Evolutionary conservation across 129 eudicot species (phyloP).

Genomic region (Centrapalus pauciflorus): DNA sequence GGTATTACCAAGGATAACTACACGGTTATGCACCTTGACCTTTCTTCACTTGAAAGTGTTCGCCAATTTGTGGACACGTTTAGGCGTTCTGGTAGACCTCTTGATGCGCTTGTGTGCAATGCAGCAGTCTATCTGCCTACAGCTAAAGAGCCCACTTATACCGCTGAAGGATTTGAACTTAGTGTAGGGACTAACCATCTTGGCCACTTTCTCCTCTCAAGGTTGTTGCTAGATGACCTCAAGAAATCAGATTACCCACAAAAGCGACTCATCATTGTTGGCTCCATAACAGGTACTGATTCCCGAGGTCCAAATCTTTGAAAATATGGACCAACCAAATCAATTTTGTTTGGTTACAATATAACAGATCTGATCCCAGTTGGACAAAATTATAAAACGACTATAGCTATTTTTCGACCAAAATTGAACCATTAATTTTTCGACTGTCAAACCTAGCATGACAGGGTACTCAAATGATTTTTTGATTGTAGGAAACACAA

Average conservation of each 20-base stretch:
- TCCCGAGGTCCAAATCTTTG: not conserved
- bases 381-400: no score
- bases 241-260: constrained; percentile 64
- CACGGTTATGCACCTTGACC: constrained; percentile 87
- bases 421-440: no score
- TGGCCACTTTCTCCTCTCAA: constrained; percentile 77
- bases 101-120: constrained; percentile 87
- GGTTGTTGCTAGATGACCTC: constrained; percentile 72
- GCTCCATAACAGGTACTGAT: constrained; percentile 83
- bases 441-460: no score
- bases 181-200: constrained; percentile 96
- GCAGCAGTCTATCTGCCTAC: constrained; percentile 90
- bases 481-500: constrained; percentile 67
- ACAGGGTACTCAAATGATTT: not conserved
- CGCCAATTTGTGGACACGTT: constrained; percentile 79
- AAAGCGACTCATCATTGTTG: constrained; percentile 80
- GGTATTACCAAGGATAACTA: constrained; percentile 77
- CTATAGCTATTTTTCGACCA: no score
- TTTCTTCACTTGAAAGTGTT: constrained; percentile 92
- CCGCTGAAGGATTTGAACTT: constrained; percentile 91
- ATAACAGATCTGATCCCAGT: no score
- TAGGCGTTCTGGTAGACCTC: constrained; percentile 61
- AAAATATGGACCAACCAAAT: no score
- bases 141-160: constrained; percentile 83
- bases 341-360: no score